Evolutionary conservation across 208 protist species (phyloP).

Genomic region (Wallacemonas collosoma): DNA sequence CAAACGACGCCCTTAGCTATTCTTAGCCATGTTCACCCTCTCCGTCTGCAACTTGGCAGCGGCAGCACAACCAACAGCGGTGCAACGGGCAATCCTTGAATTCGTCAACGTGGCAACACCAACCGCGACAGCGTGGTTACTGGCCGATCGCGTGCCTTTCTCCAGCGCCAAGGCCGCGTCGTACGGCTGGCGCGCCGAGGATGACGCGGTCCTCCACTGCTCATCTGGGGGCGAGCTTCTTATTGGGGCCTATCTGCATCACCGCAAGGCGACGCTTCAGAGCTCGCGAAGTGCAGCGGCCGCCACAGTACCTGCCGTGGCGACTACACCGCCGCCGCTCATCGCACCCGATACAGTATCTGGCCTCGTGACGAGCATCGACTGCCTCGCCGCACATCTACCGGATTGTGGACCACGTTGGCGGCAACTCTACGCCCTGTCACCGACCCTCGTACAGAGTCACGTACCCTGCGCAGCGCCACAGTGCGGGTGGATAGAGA

Average conservation of each 20-base stretch:
- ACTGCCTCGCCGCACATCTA: too few relatives aligned
- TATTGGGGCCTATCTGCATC: not conserved
- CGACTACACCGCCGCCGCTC: too few relatives aligned
- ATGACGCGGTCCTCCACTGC: not conserved
- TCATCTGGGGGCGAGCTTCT: not conserved
- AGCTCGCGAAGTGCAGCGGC: too few relatives aligned
- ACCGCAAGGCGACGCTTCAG: not conserved
- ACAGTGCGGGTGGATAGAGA: not conserved
- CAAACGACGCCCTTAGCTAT: too few relatives aligned
- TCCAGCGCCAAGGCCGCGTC: too few relatives aligned
- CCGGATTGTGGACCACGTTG: not conserved
- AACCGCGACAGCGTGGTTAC: not conserved
- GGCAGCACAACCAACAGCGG: too few relatives aligned
- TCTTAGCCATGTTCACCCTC: too few relatives aligned
- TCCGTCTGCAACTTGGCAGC: too few relatives aligned
- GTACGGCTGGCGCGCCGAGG: too few relatives aligned
- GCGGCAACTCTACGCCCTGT: not conserved
- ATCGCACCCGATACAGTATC: too few relatives aligned
- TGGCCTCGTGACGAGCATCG: too few relatives aligned
- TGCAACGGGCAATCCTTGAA: not conserved
- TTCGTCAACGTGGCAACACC: not conserved
- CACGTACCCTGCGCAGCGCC: not conserved
- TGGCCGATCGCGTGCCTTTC: not conserved
- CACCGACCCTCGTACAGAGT: not conserved
- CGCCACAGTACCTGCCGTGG: too few relatives aligned